Percentiles rank a stretch among this genome's conserved stretches.
Conservation (phyloP, 345 rosid genomes). For the Hibiscus trionum region DNA sequence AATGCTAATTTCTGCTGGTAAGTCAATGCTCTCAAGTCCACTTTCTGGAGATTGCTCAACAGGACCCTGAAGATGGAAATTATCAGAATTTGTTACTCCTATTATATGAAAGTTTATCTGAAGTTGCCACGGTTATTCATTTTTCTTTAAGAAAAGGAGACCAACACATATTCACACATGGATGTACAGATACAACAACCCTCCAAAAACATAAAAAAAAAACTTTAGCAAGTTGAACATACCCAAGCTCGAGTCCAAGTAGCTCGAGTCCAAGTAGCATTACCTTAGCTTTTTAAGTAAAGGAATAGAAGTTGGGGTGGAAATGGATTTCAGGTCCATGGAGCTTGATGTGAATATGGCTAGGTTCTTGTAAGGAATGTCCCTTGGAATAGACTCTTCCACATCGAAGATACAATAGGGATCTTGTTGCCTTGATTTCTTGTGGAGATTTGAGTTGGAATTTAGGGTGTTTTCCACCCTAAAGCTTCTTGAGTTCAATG, state of each 20-base stretch:
- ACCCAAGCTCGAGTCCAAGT: neutral
- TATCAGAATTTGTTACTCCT: neutral
- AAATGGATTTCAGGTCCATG: slow-evolving; percentile 78
- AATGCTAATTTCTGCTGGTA: slow-evolving; percentile 81
- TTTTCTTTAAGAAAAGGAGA: too few relatives aligned
- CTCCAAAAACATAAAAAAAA: too few relatives aligned
- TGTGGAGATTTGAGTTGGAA: slow-evolving; percentile 45
- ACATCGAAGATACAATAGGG: slow-evolving; percentile 69
- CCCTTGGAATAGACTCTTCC: slow-evolving; percentile 78
- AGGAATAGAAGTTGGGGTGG: slow-evolving; percentile 48
- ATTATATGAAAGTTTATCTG: too few relatives aligned
- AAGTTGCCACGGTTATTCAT: too few relatives aligned
- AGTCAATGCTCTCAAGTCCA: slow-evolving; percentile 53
- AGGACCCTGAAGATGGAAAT: slow-evolving; percentile 42
- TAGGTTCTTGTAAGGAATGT: slow-evolving; percentile 80
- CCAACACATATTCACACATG: too few relatives aligned
- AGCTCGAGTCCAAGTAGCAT: neutral
- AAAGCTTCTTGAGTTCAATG: slow-evolving; percentile 55
- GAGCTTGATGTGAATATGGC: slow-evolving; percentile 70
- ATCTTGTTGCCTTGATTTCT: slow-evolving; percentile 76
- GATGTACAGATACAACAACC: too few relatives aligned
- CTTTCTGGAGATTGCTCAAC: slow-evolving; percentile 62
- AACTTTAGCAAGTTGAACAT: too few relatives aligned
- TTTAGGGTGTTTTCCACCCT: slow-evolving; percentile 45
- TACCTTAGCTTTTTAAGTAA: slow-evolving; percentile 71